Conservation (phyloP, 805 yeast species). For the Tetrapisispora taiwanensis region DNA sequence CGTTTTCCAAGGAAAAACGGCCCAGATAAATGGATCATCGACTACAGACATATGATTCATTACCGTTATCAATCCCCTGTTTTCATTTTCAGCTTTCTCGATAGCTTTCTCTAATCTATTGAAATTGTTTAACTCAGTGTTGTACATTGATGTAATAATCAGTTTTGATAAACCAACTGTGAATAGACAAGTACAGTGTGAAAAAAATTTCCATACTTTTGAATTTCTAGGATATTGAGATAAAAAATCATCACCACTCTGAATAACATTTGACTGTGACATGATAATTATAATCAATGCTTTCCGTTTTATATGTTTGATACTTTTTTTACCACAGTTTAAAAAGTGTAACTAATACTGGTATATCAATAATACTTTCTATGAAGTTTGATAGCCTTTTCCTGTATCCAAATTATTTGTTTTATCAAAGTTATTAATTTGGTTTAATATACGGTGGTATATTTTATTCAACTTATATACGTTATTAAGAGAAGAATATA, state of each 20-base stretch:
- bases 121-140: slow-evolving; percentile 50
- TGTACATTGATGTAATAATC: slow-evolving; percentile 50
- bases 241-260: slow-evolving; percentile 66
- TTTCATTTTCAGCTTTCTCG: slow-evolving; percentile 50
- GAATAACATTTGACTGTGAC: slow-evolving; percentile 61
- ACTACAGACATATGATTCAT: slow-evolving; percentile 90
- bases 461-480: no score
- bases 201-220: slow-evolving; percentile 53
- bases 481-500: no score
- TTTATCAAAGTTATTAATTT: no score
- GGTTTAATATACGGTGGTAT: no score
- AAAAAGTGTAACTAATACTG: no score
- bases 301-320: background rate
- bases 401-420: no score
- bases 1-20: slow-evolving; percentile 64
- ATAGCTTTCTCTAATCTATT: slow-evolving; percentile 58
- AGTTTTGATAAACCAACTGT: slow-evolving; percentile 58
- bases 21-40: slow-evolving; percentile 90
- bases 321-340: no score
- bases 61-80: slow-evolving; percentile 68
- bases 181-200: slow-evolving; percentile 57
- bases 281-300: slow-evolving; percentile 24
- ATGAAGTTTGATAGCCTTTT: no score
- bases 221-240: slow-evolving; percentile 50
- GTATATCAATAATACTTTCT: no score